Evolutionary conservation across 2,329 filamentous ascomycete genomes (phyloP).

Genomic region (Drechslera avenae): DNA sequence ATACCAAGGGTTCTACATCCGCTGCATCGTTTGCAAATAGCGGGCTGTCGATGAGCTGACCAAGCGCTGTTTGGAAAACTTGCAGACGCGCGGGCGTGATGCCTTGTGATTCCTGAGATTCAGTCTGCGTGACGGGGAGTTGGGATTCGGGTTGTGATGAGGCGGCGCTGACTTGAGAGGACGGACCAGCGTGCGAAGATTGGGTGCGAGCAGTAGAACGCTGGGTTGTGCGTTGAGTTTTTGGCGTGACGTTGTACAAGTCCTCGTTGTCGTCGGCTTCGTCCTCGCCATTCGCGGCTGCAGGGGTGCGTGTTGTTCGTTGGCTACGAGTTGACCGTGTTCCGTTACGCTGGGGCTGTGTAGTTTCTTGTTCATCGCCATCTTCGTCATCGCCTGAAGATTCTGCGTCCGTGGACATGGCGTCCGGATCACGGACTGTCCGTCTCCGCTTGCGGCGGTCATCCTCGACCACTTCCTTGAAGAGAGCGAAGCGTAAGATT

Average conservation of each 20-base stretch:
- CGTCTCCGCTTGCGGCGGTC: constrained; percentile 84
- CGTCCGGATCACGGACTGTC: constrained; percentile 65
- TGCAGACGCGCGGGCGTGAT: constrained; percentile 69
- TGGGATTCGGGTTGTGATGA: constrained; percentile 82
- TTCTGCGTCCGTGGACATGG: constrained; percentile 61
- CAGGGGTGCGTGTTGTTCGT: constrained; percentile 38
- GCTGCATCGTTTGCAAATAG: constrained; percentile 90
- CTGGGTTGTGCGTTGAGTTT: constrained; percentile 51
- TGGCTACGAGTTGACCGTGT: constrained; percentile 44
- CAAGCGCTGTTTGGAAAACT: constrained; percentile 79
- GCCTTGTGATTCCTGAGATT: constrained; percentile 49
- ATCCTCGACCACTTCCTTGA: constrained; percentile 86
- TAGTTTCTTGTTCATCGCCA: constrained; percentile 51
- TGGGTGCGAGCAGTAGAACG: constrained; percentile 39
- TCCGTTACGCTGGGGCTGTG: constrained; percentile 46
- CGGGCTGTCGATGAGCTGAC: constrained; percentile 77
- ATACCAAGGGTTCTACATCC: constrained; percentile 73
- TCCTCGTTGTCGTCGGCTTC: constrained; percentile 62
- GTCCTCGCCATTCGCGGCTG: constrained; percentile 47
- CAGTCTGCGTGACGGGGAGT: constrained; percentile 60
- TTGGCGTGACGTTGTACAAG: constrained; percentile 59
- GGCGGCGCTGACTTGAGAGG: constrained; percentile 71
- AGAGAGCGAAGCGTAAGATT: constrained; percentile 91
- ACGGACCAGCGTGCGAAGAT: constrained; percentile 38
- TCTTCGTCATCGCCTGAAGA: constrained; percentile 66